Evolutionary conservation across 2,329 filamentous ascomycete genomes (phyloP), one percentile per base, ranked within the genome.

Genomic region (Verticillium klebahnii): DNA sequence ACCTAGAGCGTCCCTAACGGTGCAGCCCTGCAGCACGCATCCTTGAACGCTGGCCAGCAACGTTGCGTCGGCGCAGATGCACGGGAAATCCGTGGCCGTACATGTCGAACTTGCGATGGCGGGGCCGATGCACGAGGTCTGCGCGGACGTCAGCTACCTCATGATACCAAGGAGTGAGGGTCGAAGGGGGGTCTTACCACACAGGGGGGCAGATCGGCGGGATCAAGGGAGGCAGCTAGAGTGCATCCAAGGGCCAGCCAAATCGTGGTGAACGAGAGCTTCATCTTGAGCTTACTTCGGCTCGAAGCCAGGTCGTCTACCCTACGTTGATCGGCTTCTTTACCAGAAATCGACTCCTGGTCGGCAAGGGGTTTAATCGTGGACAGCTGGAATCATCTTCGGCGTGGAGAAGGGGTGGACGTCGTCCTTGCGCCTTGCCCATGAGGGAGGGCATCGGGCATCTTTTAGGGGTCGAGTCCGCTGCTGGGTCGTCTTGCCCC

Each of bases 1-100:
- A 77, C 75, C 57, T 1, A 77, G 61, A 2, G 65, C 63, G n/a
- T 77, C 70, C 34, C 68, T 69, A 29, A 72, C 60, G 1, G 66
- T 71, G 57, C 74, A 77, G 2, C 31, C 64, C 14, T 59, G 40
- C 5, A 60, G 55, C 9, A 74, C 64, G 57, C 75, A 77, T 2
- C 39, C 57, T 2, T 69, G 64, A 19, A 72, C 65, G 2, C 66
- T 56, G 5, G 64, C 23, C n/a, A 67, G 66, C 2, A 77, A 61
- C 0, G 58, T 54, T 3, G 63, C 19, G 32, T 75, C 68, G 7
- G 65, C 66, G 61, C 75, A 77, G n/a, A 72, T 66, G 37, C 75
- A 77, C 0, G 67, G 65, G 34, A 62, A 56, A 45, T 77, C 64
- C 0, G 67, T 62, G 3, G 62, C 25, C 0, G 66, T 39, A 56